These are phyloP conservation scores for Colletotrichum melonis DNA, from an alignment of 2,329 filamentous ascomycete genomes.

Conservation along the genomic window DNA sequence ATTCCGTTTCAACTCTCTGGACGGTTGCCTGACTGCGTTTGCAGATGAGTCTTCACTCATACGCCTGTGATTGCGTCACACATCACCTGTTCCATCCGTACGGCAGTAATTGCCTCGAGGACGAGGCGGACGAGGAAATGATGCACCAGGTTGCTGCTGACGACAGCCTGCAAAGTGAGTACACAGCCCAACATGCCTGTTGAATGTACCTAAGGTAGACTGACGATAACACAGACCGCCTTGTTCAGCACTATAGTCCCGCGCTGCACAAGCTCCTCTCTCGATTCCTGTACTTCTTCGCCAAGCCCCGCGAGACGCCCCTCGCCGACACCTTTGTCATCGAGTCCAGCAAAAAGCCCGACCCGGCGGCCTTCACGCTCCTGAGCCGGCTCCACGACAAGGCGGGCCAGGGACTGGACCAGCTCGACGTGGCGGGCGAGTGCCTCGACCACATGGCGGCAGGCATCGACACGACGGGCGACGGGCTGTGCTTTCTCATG, in stretches of 20 bases:
- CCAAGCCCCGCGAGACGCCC: conserved; percentile 67
- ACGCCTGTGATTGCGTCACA: conserved; percentile 76
- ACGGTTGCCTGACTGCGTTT: conserved; percentile 3
- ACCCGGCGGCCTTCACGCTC: conserved; percentile 66
- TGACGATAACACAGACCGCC: conserved; percentile 58
- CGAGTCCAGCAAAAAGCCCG: conserved; percentile 56
- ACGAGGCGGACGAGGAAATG: conserved; percentile 67
- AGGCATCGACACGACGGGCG: conserved; percentile 78
- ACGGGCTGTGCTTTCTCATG: conserved; percentile 77
- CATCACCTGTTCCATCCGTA: conserved; percentile 77
- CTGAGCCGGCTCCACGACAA: conserved; percentile 68
- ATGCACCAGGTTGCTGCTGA: conserved; percentile 78
- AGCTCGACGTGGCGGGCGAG: conserved; percentile 71
- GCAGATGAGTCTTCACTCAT: conserved; percentile 65
- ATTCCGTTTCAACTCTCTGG: conserved; percentile 13
- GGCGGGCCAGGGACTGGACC: conserved; percentile 55
- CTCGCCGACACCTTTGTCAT: conserved; percentile 70
- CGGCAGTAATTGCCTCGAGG: conserved; percentile 69
- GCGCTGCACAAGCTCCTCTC: conserved; percentile 59
- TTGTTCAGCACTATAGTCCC: conserved; percentile 69
- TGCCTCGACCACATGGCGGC: conserved; percentile 79
- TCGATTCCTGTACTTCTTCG: conserved; percentile 58
- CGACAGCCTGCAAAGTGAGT: conserved; percentile 73
- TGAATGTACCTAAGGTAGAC: not conserved
- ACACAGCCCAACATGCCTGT: not conserved